A percentile compares a stretch with the other conserved stretches of the same genome.
Conservation (phyloP, 495 filamentous ascomycete species). For the Neurospora sp. region DNA sequence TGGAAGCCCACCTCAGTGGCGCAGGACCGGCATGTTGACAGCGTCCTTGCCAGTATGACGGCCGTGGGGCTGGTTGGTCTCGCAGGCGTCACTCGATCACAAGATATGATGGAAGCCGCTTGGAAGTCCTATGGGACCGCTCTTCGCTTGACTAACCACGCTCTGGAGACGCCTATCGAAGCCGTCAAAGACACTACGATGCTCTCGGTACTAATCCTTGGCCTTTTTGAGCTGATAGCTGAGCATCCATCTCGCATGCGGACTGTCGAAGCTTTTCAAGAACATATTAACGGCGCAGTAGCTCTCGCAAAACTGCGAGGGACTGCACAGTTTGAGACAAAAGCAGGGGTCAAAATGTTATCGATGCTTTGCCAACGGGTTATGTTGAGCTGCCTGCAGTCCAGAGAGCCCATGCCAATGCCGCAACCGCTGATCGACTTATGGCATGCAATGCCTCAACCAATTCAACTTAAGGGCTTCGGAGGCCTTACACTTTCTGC, state of each 20-base stretch:
- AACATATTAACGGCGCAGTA: slow-evolving; percentile 50
- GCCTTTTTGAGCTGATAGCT: slow-evolving; percentile 46
- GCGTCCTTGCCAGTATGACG: slow-evolving; percentile 34
- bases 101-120: slow-evolving; percentile 31
- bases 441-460: slow-evolving; percentile 22
- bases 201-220: slow-evolving; percentile 50
- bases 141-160: slow-evolving; percentile 39
- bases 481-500: neutral
- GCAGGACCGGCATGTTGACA: slow-evolving; percentile 20
- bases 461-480: slow-evolving; percentile 5
- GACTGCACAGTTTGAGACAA: slow-evolving; percentile 42
- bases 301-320: slow-evolving; percentile 50
- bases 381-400: slow-evolving; percentile 32
- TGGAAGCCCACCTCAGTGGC: slow-evolving; percentile 24
- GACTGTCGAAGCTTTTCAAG: slow-evolving; percentile 44
- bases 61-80: slow-evolving; percentile 41
- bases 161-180: slow-evolving; percentile 42
- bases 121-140: slow-evolving; percentile 39
- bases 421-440: slow-evolving; percentile 27
- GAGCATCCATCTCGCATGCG: slow-evolving; percentile 31
- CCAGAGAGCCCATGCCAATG: slow-evolving; percentile 29
- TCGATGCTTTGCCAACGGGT: slow-evolving; percentile 41
- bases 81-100: slow-evolving; percentile 31
- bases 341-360: slow-evolving; percentile 48
- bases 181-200: slow-evolving; percentile 53